Conservation (phyloP, 2,329 filamentous ascomycete species). For the Penicillium freii region DNA sequence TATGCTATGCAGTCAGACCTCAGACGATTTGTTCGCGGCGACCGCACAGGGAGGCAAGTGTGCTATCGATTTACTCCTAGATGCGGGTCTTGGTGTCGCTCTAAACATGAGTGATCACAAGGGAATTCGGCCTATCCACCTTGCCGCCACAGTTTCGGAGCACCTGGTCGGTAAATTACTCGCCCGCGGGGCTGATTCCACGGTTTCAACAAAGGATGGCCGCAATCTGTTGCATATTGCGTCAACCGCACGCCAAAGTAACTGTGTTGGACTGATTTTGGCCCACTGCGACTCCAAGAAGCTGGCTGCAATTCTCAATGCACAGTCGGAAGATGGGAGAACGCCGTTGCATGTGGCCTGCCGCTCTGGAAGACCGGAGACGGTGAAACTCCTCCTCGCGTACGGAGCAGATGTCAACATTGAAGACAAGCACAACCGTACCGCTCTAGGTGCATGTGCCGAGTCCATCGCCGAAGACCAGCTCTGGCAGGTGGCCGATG, state of each 20-base stretch:
- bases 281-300: constrained; percentile 10
- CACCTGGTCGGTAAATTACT: constrained; percentile 18
- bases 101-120: constrained; percentile 17
- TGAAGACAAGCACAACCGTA: neutral
- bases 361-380: constrained; percentile 22
- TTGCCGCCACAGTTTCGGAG: constrained; percentile 19
- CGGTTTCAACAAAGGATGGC: constrained; percentile 16
- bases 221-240: constrained; percentile 24
- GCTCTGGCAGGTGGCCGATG: constrained; percentile 12
- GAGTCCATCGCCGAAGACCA: constrained; percentile 11
- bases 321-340: constrained; percentile 10
- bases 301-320: constrained; percentile 11
- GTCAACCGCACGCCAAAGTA: constrained; percentile 18
- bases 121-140: constrained; percentile 21
- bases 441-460: constrained; percentile 7
- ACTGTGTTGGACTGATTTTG: constrained; percentile 19
- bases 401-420: constrained; percentile 16
- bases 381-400: constrained; percentile 15
- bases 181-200: constrained; percentile 14
- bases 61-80: constrained; percentile 15
- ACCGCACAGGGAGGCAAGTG: constrained; percentile 1
- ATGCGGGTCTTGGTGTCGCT: constrained; percentile 4
- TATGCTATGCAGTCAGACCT: constrained; percentile 12
- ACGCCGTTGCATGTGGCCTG: constrained; percentile 25
- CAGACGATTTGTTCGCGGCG: constrained; percentile 7